A percentile compares a stretch with the other conserved stretches of the same genome.
phyloP scores from a whole-genome alignment of 495 filamentous ascomycete genomes.

The Physcia stellaris region DNA sequence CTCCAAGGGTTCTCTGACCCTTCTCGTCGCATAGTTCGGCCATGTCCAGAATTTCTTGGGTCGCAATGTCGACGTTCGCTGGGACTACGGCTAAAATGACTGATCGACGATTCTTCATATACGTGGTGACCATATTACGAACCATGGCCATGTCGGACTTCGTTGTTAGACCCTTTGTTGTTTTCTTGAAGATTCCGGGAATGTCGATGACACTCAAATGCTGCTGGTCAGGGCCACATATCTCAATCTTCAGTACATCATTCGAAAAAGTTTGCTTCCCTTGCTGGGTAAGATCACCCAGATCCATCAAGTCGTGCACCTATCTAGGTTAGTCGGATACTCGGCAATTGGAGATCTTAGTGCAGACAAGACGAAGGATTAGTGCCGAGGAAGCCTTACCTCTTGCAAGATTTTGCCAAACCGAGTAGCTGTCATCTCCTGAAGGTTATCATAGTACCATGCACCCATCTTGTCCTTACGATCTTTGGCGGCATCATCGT shows the following conservation, averaged over 20 bases:
- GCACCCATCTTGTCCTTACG: slow-evolving; percentile 14
- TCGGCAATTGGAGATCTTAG: neutral
- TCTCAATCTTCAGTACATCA: slow-evolving; percentile 45
- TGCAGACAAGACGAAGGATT: neutral
- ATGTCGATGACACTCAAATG: slow-evolving; percentile 51
- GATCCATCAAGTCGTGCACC: slow-evolving; percentile 21
- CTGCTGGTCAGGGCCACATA: slow-evolving; percentile 39
- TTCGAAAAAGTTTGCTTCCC: slow-evolving; percentile 32
- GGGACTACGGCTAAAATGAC: slow-evolving; percentile 48
- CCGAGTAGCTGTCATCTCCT: slow-evolving; percentile 9
- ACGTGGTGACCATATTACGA: slow-evolving; percentile 36
- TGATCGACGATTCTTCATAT: slow-evolving; percentile 39
- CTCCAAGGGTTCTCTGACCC: slow-evolving; percentile 40
- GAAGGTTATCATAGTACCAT: slow-evolving; percentile 15
- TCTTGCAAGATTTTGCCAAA: slow-evolving; percentile 19
- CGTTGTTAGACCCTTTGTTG: slow-evolving; percentile 31
- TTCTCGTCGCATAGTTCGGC: slow-evolving; percentile 34
- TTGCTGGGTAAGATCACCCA: slow-evolving; percentile 13
- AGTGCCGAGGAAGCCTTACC: slow-evolving; percentile 11
- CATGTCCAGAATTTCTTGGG: slow-evolving; percentile 44
- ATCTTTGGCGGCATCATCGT: slow-evolving; percentile 10
- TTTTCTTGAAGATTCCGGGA: slow-evolving; percentile 48
- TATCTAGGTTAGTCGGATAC: slow-evolving; percentile 5
- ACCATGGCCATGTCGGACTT: slow-evolving; percentile 37
- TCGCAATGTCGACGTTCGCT: slow-evolving; percentile 48